Evolutionary conservation across 1,284 basidiomycete genomes (phyloP).

Genomic region (Austroboletus niveus): DNA sequence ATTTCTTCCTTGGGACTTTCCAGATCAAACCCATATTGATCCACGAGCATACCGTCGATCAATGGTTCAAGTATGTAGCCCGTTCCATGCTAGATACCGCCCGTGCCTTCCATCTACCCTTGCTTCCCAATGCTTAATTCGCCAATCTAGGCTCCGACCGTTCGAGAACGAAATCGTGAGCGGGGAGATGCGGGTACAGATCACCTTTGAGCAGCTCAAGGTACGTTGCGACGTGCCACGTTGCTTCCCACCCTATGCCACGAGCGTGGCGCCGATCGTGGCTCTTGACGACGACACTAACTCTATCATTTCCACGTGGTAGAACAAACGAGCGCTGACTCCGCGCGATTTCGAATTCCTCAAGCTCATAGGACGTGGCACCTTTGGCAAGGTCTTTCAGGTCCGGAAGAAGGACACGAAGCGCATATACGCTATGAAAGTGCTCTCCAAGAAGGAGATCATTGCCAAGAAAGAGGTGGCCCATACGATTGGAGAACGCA

Average conservation of each 20-base stretch:
- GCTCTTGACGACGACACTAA: slow-evolving; percentile 20
- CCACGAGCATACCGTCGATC: slow-evolving; percentile 93
- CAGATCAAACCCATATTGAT: slow-evolving; percentile 89
- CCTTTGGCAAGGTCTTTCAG: slow-evolving; percentile 99
- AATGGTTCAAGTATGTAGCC: slow-evolving; percentile 87
- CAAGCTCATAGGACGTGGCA: slow-evolving; percentile 97
- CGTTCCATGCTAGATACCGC: not conserved
- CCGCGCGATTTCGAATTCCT: slow-evolving; percentile 98
- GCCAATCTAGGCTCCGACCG: slow-evolving; percentile 60
- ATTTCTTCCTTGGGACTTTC: slow-evolving; percentile 88
- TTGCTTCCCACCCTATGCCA: slow-evolving; percentile 26
- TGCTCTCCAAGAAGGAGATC: slow-evolving; percentile 98
- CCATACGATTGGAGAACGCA: slow-evolving; percentile 98
- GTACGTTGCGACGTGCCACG: slow-evolving; percentile 39
- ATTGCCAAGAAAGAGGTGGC: slow-evolving; percentile 99
- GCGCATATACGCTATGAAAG: slow-evolving; percentile 99
- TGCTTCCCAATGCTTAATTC: slow-evolving; percentile 11
- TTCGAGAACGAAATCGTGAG: slow-evolving; percentile 80
- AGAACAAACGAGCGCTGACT: slow-evolving; percentile 81
- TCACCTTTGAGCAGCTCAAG: slow-evolving; percentile 90
- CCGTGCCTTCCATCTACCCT: not conserved
- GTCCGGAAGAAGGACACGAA: slow-evolving; percentile 97
- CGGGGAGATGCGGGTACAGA: slow-evolving; percentile 93
- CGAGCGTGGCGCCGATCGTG: slow-evolving; percentile 15
- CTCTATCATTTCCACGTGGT: slow-evolving; percentile 14